Percentiles rank a stretch among this genome's conserved stretches.
Evolutionary conservation across 768 basidiomycete genomes (phyloP).

Genomic region (Hortiboletus flavorubellus): DNA sequence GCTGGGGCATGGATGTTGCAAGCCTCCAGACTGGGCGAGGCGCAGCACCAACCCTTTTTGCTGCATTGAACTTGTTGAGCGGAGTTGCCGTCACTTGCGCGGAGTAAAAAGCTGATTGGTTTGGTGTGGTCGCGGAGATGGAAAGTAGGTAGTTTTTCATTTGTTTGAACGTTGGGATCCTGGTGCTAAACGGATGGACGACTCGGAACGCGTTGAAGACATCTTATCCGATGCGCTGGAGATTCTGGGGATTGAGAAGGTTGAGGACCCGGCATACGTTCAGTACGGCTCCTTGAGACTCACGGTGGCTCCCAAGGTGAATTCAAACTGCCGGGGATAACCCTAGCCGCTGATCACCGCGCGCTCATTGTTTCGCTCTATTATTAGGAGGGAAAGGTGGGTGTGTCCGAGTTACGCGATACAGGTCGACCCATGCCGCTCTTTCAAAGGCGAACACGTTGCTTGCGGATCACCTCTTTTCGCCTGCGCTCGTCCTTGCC

Average conservation of each 20-base stretch:
- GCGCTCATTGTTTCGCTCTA: neutral
- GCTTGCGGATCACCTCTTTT: constrained; percentile 72
- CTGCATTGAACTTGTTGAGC: neutral
- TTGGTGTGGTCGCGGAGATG: constrained; percentile 23
- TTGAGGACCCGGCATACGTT: constrained; percentile 43
- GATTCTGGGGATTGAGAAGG: constrained; percentile 46
- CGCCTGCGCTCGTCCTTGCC: constrained; percentile 62
- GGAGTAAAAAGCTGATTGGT: constrained; percentile 1
- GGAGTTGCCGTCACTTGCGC: constrained; percentile 9
- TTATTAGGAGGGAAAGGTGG: constrained; percentile 61
- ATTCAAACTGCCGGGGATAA: neutral
- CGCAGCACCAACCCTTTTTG: no score
- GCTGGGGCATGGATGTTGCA: no score
- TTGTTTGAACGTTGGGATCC: no score
- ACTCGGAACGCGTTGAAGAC: constrained; percentile 42
- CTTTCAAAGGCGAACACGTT: constrained; percentile 57
- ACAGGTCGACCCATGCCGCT: neutral
- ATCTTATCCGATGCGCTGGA: constrained; percentile 51
- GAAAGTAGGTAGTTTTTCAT: constrained; percentile 2
- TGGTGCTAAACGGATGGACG: constrained; percentile 3
- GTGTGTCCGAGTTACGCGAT: constrained; percentile 18
- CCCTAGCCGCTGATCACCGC: neutral
- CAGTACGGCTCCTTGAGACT: constrained; percentile 53
- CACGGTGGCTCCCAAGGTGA: constrained; percentile 58
- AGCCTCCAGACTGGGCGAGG: no score